Base-by-base conservation (phyloP, 2,329 filamentous ascomycete species). In the Fonsecaea erecta region DNA sequence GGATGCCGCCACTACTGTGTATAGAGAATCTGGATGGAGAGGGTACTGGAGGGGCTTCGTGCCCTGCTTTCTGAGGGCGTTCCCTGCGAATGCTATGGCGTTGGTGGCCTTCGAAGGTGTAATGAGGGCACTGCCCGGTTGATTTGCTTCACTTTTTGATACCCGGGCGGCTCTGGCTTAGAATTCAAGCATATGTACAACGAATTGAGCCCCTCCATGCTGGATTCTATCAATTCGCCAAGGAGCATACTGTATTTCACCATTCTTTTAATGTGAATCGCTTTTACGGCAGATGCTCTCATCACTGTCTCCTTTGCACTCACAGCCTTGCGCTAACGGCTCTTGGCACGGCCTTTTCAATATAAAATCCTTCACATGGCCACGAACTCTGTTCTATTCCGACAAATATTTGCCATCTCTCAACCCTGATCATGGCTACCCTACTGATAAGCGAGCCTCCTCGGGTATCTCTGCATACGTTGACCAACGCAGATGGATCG, bases 31-130 rank as follows among this genome's bases (percentile, higher is more conserved):
- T 54, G 95, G 95, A 1, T 87, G 80, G 79, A 90, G 79, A 75
- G 95, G 93, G 0, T 98, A 93, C 77, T 98, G 93, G 89, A 85
- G 95, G 71, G 95, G 95, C 0, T 99, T 99, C 74, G 74, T 96
- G 74, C 95, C 95, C 1, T 98, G 94, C 76, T 97, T 98, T 76
- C 76, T 98, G 75, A 83, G 95, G 70, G 95, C 95, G 2, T 98
- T 98, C 77, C 95, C 95, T 14, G 94, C 95, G 26, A 98, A 98
- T 81, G 95, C 93, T 0, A 90, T 95, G 86, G 94, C 95, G 1
- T 79, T 98, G 75, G 88, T 97, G 60, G 93, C 91, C 30, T 98
- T 98, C 82, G 95, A 99, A 77, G 91, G 89, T 2, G 90, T 95
- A 60, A 94, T 97, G 91, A 86, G 92, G 66, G 74, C 72, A 60